Evolutionary conservation across 2,329 filamentous ascomycete genomes (phyloP).

Genomic region (Ambrosiella xylebori): DNA sequence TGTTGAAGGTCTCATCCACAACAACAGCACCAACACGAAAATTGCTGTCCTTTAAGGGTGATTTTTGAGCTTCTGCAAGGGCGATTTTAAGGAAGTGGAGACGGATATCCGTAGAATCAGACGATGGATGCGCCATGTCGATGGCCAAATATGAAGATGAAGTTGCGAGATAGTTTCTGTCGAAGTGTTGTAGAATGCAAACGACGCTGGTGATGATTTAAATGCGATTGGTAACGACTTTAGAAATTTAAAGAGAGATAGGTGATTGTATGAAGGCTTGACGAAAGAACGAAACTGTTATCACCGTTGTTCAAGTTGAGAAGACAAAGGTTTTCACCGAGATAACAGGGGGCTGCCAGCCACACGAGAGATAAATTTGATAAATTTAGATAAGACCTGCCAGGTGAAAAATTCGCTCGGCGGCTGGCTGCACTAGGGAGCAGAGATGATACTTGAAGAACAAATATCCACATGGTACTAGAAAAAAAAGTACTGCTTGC

Average conservation of each 20-base stretch:
- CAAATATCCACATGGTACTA: not conserved
- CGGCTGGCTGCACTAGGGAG: not conserved
- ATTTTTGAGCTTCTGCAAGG: slow-evolving; percentile 11
- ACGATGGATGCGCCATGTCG: not conserved
- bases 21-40: slow-evolving; percentile 92
- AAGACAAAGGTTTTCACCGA: no score
- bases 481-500: no score
- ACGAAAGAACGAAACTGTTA: no score
- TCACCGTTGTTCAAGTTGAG: no score
- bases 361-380: not conserved
- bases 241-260: no score
- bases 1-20: slow-evolving; percentile 37
- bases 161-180: no score
- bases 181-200: no score
- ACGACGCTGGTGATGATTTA: no score
- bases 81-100: slow-evolving; percentile 3
- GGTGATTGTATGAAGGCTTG: no score
- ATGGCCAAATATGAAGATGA: not conserved
- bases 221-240: no score
- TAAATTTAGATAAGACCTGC: not conserved
- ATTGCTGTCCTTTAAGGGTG: slow-evolving; percentile 75
- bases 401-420: not conserved
- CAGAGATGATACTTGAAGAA: not conserved
- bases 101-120: not conserved
- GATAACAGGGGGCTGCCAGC: no score